Evolutionary conservation across 352 stramenopile genomes (phyloP), one percentile per base, ranked within the genome.

Genomic region (Discostella stelligera): DNA sequence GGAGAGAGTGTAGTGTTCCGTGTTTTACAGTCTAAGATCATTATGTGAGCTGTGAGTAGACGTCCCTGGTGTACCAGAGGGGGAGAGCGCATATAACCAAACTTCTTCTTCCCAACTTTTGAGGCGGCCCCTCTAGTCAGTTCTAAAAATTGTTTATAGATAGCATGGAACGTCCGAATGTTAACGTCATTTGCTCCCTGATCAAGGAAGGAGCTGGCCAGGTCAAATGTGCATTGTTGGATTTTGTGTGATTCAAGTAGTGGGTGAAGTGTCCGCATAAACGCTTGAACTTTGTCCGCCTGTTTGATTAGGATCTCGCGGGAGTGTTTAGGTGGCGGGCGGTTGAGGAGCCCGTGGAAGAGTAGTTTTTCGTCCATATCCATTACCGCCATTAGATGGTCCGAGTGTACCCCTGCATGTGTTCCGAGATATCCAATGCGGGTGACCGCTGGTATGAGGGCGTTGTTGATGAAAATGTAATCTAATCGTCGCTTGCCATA

Each of bases 371-470:
- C 37, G 37, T 67, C 16, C 11, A 67, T 32, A 32, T 68, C 56
- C 1, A 67, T 49, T 20, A 52, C 65, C 7, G 44, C 41, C 6
- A 44, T n/a, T n/a, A 61, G 14, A 23, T 74, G 66, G 30, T 74
- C 66, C 0, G 66, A 60, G 2, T 30, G 11, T 0, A 44, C 6
- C 0, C 32, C 66, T 41, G 67, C 48, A 27, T 74, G 66, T n/a
- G 46, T 61, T 1, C 56, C 56, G 6, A 65, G 16, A 16, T 48
- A 50, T 0, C 56, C 56, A 5, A 65, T 50, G 0, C 39, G 25
- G 8, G 16, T 30, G 6, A 65, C 46, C 9, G 27, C 25, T 23
- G 6, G 8, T 13, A 5, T 50, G 0, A 65, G n/a, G 1, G 2
- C n/a, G 11, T 3, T 25, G 16, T 65, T 30, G 0, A 65, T 21